Conservation (phyloP, 2,329 filamentous ascomycete species). For the Diaporthe humulicola region DNA sequence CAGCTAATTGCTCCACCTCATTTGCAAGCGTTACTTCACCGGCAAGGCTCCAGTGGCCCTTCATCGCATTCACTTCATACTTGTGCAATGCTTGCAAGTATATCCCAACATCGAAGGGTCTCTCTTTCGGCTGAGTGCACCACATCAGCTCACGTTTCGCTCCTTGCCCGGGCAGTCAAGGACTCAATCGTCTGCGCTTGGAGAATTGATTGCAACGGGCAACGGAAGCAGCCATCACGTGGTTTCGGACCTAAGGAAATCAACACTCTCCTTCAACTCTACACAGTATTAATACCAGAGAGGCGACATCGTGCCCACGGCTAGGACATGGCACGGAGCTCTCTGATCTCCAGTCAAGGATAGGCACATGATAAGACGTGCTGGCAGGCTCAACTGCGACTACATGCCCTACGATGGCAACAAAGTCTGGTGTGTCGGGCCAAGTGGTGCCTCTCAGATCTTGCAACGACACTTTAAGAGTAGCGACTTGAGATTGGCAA, state of each 20-base stretch:
- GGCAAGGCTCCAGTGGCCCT: neutral
- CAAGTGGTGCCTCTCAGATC: neutral
- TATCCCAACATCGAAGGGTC: neutral
- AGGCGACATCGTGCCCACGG: neutral
- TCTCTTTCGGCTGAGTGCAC: neutral
- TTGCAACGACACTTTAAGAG: neutral
- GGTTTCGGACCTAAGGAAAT: neutral
- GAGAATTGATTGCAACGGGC: neutral
- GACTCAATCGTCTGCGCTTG: neutral
- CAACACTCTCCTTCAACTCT: neutral
- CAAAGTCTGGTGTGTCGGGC: neutral
- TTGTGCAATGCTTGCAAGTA: neutral
- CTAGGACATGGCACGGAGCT: neutral
- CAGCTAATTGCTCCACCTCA: slow-evolving; percentile 13
- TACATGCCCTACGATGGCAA: neutral
- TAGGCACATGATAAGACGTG: neutral
- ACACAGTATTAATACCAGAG: neutral
- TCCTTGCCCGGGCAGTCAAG: neutral
- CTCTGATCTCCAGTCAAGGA: neutral
- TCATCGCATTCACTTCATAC: no score
- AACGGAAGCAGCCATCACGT: neutral
- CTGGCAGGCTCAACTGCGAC: neutral
- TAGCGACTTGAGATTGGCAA: neutral
- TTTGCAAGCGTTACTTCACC: slow-evolving; percentile 23
- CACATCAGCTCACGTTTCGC: neutral